These are phyloP conservation scores for Phytopythium montanum DNA, from an alignment of 352 stramenopile species.

Conservation along the genomic window DNA sequence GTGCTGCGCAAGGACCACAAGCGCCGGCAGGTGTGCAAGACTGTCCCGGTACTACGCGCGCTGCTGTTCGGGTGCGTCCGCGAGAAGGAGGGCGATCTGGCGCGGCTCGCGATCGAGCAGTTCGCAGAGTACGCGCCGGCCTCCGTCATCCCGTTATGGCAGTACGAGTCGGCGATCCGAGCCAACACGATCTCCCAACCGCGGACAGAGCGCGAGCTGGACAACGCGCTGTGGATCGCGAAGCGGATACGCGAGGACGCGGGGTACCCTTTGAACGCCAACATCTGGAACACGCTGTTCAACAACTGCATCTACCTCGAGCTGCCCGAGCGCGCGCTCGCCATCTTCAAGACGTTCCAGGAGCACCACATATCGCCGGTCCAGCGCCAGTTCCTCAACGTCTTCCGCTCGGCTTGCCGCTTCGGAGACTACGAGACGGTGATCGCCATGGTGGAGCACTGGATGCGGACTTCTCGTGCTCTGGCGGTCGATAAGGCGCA, in stretches of 20 bases:
- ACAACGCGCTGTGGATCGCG: conserved; percentile 35
- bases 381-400: conserved; percentile 37
- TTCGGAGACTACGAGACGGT: conserved; percentile 24
- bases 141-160: conserved; percentile 24
- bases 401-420: conserved; percentile 29
- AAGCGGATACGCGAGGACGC: conserved; percentile 23
- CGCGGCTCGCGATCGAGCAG: conserved; percentile 25
- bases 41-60: conserved; percentile 21
- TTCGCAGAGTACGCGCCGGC: conserved; percentile 18
- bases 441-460: conserved; percentile 39
- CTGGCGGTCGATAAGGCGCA: conserved; percentile 10
- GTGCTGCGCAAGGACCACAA: conserved; percentile 22
- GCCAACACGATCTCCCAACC: conserved; percentile 27
- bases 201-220: conserved; percentile 18
- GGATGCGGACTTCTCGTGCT: conserved; percentile 12
- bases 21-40: conserved; percentile 23
- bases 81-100: conserved; percentile 29
- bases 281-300: conserved; percentile 41
- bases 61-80: conserved; percentile 25
- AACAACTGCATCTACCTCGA: conserved; percentile 39
- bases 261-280: conserved; percentile 39
- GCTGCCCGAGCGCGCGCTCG: conserved; percentile 25
- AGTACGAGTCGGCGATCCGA: conserved; percentile 34
- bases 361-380: conserved; percentile 30
- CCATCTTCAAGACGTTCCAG: conserved; percentile 41